Evolutionary conservation across 2,329 filamentous ascomycete species (phyloP).

Genomic region (Clarireedia hainanense): DNA sequence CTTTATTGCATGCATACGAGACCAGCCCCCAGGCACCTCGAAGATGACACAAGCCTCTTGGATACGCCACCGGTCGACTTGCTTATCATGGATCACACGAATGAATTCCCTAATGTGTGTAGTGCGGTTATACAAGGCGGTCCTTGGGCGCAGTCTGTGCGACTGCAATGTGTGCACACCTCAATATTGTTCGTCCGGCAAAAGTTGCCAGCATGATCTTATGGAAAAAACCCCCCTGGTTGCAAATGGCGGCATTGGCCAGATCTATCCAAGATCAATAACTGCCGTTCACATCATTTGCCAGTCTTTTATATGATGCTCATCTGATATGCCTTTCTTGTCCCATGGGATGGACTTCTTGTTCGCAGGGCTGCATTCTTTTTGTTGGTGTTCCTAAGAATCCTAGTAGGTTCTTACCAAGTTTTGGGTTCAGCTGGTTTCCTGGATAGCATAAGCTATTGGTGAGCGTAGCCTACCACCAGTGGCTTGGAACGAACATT

Average conservation of each 20-base stretch:
- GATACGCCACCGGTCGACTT: not conserved
- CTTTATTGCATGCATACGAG: conserved; percentile 1
- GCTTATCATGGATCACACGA: conserved; percentile 4
- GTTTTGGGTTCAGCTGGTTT: not conserved
- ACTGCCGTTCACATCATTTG: conserved; percentile 8
- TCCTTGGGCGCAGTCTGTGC: conserved; percentile 1
- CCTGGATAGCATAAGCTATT: not conserved
- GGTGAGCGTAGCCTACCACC: not conserved
- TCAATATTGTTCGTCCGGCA: conserved; percentile 1
- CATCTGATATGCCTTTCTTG: conserved; percentile 7
- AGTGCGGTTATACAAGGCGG: not conserved
- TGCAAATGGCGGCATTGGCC: conserved; percentile 4
- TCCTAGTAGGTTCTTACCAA: not conserved
- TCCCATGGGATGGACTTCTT: not conserved
- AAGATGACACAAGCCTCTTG: not conserved
- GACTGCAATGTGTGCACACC: not conserved
- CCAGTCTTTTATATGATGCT: not conserved
- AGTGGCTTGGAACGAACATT: not conserved
- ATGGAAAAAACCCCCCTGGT: conserved; percentile 1
- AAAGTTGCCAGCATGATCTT: conserved; percentile 9
- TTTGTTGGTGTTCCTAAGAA: not conserved
- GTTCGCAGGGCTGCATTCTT: conserved; percentile 7
- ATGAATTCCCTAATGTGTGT: not conserved
- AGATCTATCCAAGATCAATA: conserved; percentile 9
- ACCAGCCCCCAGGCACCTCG: not conserved